phyloP scores from a whole-genome alignment of 768 basidiomycete genomes.

The Mycena venus region DNA sequence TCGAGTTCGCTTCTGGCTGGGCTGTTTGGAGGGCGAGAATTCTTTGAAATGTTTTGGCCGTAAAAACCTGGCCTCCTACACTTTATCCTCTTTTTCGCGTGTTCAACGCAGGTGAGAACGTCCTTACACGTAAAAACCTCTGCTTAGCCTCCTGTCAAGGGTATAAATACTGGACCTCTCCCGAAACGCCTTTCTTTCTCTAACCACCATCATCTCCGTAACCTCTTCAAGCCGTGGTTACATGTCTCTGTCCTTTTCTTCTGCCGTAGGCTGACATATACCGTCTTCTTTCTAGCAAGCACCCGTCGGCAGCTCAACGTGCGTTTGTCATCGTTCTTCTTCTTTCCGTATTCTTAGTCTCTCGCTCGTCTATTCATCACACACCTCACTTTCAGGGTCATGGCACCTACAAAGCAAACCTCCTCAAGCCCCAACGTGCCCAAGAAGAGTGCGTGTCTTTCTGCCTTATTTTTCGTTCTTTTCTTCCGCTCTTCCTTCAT shows the following conservation, averaged over 20 bases:
- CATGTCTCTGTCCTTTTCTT: constrained; percentile 10
- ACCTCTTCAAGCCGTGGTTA: too few relatives aligned
- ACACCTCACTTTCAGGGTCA: background rate
- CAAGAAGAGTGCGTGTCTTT: constrained; percentile 66
- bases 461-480: too few relatives aligned
- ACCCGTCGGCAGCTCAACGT: too few relatives aligned
- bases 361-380: background rate
- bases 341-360: constrained; percentile 38
- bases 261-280: too few relatives aligned
- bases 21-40: too few relatives aligned
- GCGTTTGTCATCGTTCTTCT: constrained; percentile 6
- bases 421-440: constrained; percentile 60
- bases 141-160: constrained; percentile 1
- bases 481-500: constrained; percentile 3
- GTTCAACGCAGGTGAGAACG: background rate
- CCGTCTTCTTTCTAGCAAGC: too few relatives aligned
- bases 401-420: constrained; percentile 59
- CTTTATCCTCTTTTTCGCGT: background rate
- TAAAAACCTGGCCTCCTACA: too few relatives aligned
- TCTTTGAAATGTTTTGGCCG: too few relatives aligned
- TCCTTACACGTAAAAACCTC: constrained; percentile 49
- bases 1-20: constrained; percentile 26
- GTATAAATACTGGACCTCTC: constrained; percentile 38
- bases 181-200: constrained; percentile 55
- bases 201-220: constrained; percentile 55